Conservation (phyloP, 2,329 filamentous ascomycete genomes). For the Fusarium sp. region DNA sequence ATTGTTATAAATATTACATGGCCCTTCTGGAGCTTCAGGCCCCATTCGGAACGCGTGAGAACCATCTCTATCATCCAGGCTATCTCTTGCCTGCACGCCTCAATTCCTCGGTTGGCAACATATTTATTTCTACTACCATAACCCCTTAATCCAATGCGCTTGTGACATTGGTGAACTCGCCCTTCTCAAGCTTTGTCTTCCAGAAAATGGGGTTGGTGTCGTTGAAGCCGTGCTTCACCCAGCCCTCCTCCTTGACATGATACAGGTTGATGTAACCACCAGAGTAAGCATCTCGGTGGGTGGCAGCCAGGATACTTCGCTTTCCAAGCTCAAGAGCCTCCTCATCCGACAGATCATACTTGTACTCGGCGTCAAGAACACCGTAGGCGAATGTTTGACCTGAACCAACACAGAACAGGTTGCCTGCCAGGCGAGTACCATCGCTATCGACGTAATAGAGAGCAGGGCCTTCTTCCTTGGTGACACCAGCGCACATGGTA, state of each 20-base stretch:
- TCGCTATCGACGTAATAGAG: slow-evolving; percentile 98
- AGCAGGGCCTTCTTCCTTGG: slow-evolving; percentile 92
- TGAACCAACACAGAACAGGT: slow-evolving; percentile 97
- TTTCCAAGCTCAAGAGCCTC: slow-evolving; percentile 92
- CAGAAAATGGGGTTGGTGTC: slow-evolving; percentile 99
- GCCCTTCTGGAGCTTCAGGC: slow-evolving; percentile 27
- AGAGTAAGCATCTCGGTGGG: slow-evolving; percentile 97
- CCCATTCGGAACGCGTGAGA: slow-evolving; percentile 21
- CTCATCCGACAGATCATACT: slow-evolving; percentile 86
- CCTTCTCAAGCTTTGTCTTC: slow-evolving; percentile 98
- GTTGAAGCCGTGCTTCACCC: slow-evolving; percentile 98
- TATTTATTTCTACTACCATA: slow-evolving; percentile 14
- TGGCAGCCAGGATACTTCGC: slow-evolving; percentile 94
- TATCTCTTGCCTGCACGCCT: slow-evolving; percentile 14
- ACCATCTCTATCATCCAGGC: slow-evolving; percentile 34
- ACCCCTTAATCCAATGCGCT: slow-evolving; percentile 71
- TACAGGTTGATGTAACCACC: slow-evolving; percentile 99
- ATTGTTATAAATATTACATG: slow-evolving; percentile 48
- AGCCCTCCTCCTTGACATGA: slow-evolving; percentile 98
- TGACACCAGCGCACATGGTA: slow-evolving; percentile 98
- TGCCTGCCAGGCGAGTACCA: slow-evolving; percentile 90
- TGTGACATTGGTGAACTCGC: slow-evolving; percentile 97
- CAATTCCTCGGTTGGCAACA: background rate
- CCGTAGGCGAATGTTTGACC: slow-evolving; percentile 99
- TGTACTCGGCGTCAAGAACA: slow-evolving; percentile 95